phyloP scores from a whole-genome alignment of 169 alveolate species.

The Plasmodium blacklocki region DNA sequence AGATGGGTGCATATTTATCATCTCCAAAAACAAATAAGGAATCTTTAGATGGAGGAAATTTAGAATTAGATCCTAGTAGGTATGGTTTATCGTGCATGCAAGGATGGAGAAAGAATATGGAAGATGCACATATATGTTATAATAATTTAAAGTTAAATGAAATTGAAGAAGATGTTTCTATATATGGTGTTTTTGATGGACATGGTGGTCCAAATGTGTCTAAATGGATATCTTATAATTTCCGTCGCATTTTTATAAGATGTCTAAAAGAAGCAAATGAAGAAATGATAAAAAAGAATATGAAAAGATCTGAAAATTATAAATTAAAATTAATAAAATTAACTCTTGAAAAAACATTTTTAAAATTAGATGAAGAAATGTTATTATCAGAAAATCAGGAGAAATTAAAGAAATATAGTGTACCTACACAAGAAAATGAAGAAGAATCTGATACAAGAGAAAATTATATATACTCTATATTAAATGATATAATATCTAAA shows the following conservation, averaged over 20 bases:
- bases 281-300: slow-evolving; percentile 46
- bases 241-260: slow-evolving; percentile 80
- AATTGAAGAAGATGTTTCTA: slow-evolving; percentile 79
- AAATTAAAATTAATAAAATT: slow-evolving; percentile 66
- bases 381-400: slow-evolving; percentile 66
- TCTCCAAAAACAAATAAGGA: slow-evolving; percentile 91
- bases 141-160: slow-evolving; percentile 61
- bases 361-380: slow-evolving; percentile 85
- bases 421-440: slow-evolving; percentile 80
- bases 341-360: slow-evolving; percentile 79
- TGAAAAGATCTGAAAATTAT: slow-evolving; percentile 52
- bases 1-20: slow-evolving; percentile 94
- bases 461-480: slow-evolving; percentile 78
- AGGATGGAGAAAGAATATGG: slow-evolving; percentile 97
- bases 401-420: slow-evolving; percentile 71
- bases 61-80: slow-evolving; percentile 82
- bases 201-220: slow-evolving; percentile 98
- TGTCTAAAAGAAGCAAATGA: slow-evolving; percentile 73
- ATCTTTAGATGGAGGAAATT: slow-evolving; percentile 89
- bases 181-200: slow-evolving; percentile 98
- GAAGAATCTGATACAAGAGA: slow-evolving; percentile 79
- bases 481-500: slow-evolving; percentile 81
- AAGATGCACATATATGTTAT: slow-evolving; percentile 93
- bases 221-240: slow-evolving; percentile 91
- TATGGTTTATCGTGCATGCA: slow-evolving; percentile 93